phyloP scores from a whole-genome alignment of 2,329 filamentous ascomycete genomes.

The Diaporthe vexans region DNA sequence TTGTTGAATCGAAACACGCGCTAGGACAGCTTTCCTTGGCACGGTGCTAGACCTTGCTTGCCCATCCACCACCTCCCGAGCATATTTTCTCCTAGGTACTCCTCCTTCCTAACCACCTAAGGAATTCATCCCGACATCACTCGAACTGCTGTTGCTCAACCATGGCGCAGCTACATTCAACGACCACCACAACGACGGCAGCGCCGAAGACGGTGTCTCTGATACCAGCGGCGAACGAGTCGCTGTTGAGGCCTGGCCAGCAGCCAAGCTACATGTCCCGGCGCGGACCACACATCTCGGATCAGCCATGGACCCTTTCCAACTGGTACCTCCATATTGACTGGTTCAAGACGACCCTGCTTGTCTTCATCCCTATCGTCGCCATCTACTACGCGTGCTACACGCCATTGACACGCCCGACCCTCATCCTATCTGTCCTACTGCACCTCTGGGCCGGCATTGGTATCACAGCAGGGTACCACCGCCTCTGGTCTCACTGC shows the following conservation, averaged over 20 bases:
- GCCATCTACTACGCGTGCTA: conserved; percentile 19
- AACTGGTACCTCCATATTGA: conserved; percentile 38
- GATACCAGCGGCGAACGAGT: conserved; percentile 23
- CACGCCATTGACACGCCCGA: conserved; percentile 32
- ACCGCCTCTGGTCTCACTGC: conserved; percentile 88
- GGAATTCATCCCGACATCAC: background rate
- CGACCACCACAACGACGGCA: background rate
- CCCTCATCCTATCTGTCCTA: conserved; percentile 62
- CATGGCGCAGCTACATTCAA: conserved; percentile 14
- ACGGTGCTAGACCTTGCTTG: too few species aligned
- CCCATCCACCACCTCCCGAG: background rate
- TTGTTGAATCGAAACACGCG: background rate
- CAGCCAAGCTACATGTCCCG: conserved; percentile 33
- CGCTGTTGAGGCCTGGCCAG: background rate
- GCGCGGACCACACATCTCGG: conserved; percentile 33
- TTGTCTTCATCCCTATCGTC: conserved; percentile 32
- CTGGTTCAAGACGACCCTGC: conserved; percentile 36
- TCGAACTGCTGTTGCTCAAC: background rate
- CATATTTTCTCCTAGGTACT: background rate
- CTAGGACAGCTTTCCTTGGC: conserved; percentile 8
- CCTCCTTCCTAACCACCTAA: background rate
- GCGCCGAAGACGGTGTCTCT: background rate
- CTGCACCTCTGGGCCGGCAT: conserved; percentile 90
- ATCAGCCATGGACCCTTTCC: conserved; percentile 32
- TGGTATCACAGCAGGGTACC: conserved; percentile 84